phyloP scores from a whole-genome alignment of 1,284 basidiomycete species.

The Pseudozyma tsukubaensis region DNA sequence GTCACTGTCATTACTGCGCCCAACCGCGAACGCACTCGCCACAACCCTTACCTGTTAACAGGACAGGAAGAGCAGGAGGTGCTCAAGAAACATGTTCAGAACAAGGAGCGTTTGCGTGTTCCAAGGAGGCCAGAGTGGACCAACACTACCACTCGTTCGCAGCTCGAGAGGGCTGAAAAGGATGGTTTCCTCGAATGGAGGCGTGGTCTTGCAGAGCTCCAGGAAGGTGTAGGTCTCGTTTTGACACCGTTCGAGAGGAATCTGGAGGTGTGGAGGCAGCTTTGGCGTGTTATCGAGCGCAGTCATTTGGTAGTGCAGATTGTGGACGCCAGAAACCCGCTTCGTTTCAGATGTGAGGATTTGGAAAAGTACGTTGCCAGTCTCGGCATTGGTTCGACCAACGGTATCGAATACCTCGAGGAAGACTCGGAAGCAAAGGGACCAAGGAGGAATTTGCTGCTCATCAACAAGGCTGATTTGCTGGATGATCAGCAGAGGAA shows the following conservation, averaged over 20 bases:
- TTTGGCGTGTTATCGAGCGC: conserved; percentile 68
- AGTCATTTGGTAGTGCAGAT: conserved; percentile 68
- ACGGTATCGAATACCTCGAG: conserved; percentile 86
- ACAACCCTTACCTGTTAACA: conserved; percentile 88
- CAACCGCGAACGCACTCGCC: conserved; percentile 44
- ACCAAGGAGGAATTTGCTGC: conserved; percentile 80
- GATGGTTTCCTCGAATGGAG: conserved; percentile 68
- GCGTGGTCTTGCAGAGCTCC: conserved; percentile 64
- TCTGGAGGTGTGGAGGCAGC: conserved; percentile 68
- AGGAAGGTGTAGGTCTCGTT: conserved; percentile 66
- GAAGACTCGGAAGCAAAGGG: conserved; percentile 77
- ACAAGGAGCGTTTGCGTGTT: conserved; percentile 63
- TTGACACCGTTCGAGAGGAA: conserved; percentile 69
- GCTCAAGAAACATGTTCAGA: conserved; percentile 59
- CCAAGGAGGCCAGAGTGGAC: conserved; percentile 65
- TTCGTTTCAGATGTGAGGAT: conserved; percentile 68
- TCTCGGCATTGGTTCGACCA: conserved; percentile 80
- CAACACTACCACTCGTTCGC: conserved; percentile 59
- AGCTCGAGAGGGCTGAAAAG: conserved; percentile 65
- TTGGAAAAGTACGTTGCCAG: conserved; percentile 65
- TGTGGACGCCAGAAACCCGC: conserved; percentile 67
- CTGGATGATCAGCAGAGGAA: conserved; percentile 84
- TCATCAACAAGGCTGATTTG: conserved; percentile 97
- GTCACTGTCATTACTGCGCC: conserved; percentile 85
- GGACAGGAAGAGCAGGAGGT: conserved; percentile 82